phyloP scores from a whole-genome alignment of 306 rosid species.

The Urtica urens region DNA sequence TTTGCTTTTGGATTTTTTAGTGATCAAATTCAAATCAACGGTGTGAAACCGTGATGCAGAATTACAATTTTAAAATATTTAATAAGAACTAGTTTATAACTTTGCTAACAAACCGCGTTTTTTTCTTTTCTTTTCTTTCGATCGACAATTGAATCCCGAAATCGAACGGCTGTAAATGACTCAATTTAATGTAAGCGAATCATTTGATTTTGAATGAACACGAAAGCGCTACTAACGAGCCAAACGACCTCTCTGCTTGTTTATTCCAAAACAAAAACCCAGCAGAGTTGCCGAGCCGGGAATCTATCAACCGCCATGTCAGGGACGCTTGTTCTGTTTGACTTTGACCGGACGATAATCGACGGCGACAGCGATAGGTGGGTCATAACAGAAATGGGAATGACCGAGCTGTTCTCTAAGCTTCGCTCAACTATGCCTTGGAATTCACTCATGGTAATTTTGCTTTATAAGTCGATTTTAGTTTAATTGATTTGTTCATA shows the following conservation, averaged over 20 bases:
- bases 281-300: background rate
- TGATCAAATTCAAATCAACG: too few species aligned
- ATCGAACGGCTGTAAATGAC: background rate
- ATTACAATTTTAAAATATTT: too few species aligned
- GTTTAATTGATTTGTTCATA: background rate
- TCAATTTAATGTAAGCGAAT: background rate
- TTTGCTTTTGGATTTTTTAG: too few species aligned
- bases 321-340: constrained; percentile 39
- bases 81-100: too few species aligned
- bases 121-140: too few species aligned
- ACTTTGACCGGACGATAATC: constrained; percentile 69
- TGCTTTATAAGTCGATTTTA: background rate
- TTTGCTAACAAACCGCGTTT: too few species aligned
- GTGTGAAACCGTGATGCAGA: too few species aligned
- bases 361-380: constrained; percentile 74
- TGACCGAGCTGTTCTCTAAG: constrained; percentile 37
- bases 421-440: constrained; percentile 52
- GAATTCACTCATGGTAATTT: constrained; percentile 59
- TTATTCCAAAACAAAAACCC: background rate
- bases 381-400: constrained; percentile 53
- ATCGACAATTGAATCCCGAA: too few species aligned
- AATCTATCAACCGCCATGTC: constrained; percentile 25
- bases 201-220: too few species aligned
- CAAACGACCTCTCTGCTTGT: background rate
- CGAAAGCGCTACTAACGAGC: background rate